phyloP scores from a whole-genome alignment of 2,329 filamentous ascomycete genomes.

The Ophiocordyceps camponoti-saundersi region DNA sequence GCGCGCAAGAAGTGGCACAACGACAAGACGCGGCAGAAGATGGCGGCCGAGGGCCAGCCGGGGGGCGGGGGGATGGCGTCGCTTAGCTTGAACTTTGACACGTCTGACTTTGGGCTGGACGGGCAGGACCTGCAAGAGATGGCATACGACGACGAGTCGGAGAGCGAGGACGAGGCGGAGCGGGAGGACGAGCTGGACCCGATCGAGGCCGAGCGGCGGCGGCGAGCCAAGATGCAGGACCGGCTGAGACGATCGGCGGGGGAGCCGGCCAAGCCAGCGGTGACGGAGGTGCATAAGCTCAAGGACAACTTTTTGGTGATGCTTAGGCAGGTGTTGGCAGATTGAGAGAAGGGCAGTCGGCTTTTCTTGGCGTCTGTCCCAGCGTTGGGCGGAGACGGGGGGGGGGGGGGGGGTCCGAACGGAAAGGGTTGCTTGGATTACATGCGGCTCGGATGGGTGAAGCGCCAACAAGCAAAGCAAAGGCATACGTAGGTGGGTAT shows the following conservation, averaged over 20 bases:
- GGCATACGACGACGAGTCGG: constrained; percentile 54
- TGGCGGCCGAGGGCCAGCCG: constrained; percentile 61
- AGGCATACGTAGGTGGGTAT: no score
- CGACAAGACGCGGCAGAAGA: constrained; percentile 95
- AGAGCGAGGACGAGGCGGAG: constrained; percentile 53
- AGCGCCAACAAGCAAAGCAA: no score
- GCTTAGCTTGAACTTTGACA: constrained; percentile 48
- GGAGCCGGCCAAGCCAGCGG: constrained; percentile 64
- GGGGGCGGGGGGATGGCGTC: constrained; percentile 31
- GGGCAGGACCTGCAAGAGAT: constrained; percentile 77
- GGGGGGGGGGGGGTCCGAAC: no score
- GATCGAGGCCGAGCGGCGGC: constrained; percentile 69
- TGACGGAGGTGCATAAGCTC: constrained; percentile 67
- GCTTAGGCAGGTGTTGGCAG: constrained; percentile 65
- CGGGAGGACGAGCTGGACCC: constrained; percentile 69
- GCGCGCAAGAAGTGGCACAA: constrained; percentile 95
- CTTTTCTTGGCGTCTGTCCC: no score
- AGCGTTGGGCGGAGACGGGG: no score
- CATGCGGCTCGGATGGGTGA: no score
- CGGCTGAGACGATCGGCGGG: constrained; percentile 64
- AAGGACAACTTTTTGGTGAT: constrained; percentile 66
- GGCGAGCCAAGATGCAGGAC: constrained; percentile 63
- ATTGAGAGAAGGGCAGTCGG: constrained; percentile 30
- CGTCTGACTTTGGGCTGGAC: constrained; percentile 79
- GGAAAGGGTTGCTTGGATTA: no score